Evolutionary conservation across 2,329 filamentous ascomycete genomes (phyloP), one percentile per base, ranked within the genome.

Genomic region (Cadophora sp.): DNA sequence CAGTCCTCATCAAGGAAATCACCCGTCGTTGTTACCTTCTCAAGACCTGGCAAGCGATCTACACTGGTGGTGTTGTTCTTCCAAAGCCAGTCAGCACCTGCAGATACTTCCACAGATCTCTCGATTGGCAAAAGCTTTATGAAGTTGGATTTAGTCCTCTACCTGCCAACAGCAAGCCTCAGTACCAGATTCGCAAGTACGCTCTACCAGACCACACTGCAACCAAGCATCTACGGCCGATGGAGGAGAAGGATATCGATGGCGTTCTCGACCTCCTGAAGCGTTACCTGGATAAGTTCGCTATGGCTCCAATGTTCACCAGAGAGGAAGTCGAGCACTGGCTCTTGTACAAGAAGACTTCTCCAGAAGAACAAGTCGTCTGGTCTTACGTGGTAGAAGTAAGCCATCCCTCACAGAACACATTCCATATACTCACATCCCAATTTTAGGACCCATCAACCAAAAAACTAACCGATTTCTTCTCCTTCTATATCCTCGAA

Each of bases 1-100:
- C 96, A 0, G 92, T 98, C 1, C 88, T 99, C 64, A 99, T 99
- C 84, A 97, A 97, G 81, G 96, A 99, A 79, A 93, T 99, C 75
- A 99, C 96, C 5, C 91, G 96, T 59, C 88, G 94, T 71, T 97
- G 93, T 84, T 97, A 98, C 80, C 82, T 94, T 59, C 85, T 92
- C 72, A 92, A 91, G 66, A 91, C 97, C 73, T 98, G 92, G 86
- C 96, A 99, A 81, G 96, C 95, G 61, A 92, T 99, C 68, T 98
- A 97, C 83, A 99, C 96, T 0, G 96, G 91, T 31, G 96, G 96
- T 48, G 90, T 95, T 24, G 90, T 99, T 48, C 86, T 99, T 1
- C 96, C 96, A 31, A 97, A 91, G 46, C 96, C 96, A 4, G 88
- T 99, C 71, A 94, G 92, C 80, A 97, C 94, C 12, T 97, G 94